Conservation (phyloP, 1,284 basidiomycete species). For the Leucoagaricus sp. region DNA sequence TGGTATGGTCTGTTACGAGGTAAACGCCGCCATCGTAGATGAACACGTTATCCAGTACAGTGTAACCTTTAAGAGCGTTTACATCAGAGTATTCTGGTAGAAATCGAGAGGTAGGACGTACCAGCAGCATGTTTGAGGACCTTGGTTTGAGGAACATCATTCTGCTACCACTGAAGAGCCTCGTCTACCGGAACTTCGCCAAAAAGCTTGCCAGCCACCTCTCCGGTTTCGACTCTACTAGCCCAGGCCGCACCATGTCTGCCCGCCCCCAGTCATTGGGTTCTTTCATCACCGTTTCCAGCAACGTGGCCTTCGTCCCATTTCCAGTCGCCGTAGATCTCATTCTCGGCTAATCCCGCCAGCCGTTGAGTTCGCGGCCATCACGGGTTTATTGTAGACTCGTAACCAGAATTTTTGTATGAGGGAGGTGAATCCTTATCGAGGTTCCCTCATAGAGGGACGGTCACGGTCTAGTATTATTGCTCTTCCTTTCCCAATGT, state of each 20-base stretch:
- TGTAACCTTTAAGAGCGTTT: conserved; percentile 58
- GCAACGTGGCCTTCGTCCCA: conserved; percentile 63
- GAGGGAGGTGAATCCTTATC: too few relatives aligned
- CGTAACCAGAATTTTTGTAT: too few relatives aligned
- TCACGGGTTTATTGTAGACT: too few relatives aligned
- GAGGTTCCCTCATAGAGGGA: too few relatives aligned
- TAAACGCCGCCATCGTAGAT: conserved; percentile 69
- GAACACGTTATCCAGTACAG: conserved; percentile 77
- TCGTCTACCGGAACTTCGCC: conserved; percentile 50
- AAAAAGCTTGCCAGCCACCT: conserved; percentile 29
- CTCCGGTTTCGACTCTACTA: conserved; percentile 28
- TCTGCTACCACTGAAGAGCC: conserved; percentile 53
- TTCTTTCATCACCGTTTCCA: conserved; percentile 45
- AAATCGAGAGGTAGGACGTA: conserved; percentile 27
- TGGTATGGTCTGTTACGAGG: conserved; percentile 59
- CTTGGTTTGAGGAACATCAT: conserved; percentile 50
- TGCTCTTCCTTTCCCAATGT: conserved; percentile 33
- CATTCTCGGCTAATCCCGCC: conserved; percentile 52
- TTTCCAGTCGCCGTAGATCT: conserved; percentile 67
- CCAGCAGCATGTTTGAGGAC: conserved; percentile 63
- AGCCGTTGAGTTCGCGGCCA: conserved; percentile 49
- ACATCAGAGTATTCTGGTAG: conserved; percentile 6
- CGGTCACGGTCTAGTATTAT: too few relatives aligned
- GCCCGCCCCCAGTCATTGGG: conserved; percentile 37
- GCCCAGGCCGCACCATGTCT: conserved; percentile 42